A percentile compares a stretch with the other conserved stretches of the same genome.
Conservation (phyloP, 495 filamentous ascomycete species). For the Lineolata rhizophorae region DNA sequence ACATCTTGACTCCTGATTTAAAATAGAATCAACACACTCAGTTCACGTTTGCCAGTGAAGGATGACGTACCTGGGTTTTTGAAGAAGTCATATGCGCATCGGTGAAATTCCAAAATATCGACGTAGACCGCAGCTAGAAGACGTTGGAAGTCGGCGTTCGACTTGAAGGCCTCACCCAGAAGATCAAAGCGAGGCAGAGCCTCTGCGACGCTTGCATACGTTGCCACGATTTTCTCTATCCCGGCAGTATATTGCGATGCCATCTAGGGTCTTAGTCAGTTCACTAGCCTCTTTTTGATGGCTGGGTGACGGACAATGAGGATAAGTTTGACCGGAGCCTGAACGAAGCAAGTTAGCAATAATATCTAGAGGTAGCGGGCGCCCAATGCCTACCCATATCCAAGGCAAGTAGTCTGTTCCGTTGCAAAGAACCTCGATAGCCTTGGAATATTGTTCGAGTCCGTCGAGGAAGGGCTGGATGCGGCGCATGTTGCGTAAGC, state of each 20-base stretch:
- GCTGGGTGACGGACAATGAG: too few relatives aligned
- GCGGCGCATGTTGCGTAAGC: conserved; percentile 13
- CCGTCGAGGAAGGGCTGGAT: conserved; percentile 14
- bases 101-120: neutral
- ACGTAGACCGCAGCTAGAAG: neutral
- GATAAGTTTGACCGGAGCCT: neutral
- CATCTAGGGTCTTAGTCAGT: too few relatives aligned
- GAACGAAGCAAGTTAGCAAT: neutral
- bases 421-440: conserved; percentile 17
- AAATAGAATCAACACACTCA: conserved; percentile 9
- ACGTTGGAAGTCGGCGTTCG: neutral
- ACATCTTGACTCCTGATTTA: conserved; percentile 4
- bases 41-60: neutral
- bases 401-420: conserved; percentile 4
- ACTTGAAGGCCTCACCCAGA: neutral
- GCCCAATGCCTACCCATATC: conserved; percentile 1
- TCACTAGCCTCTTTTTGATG: too few relatives aligned
- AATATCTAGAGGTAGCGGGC: neutral
- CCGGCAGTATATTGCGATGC: neutral
- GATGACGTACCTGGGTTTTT: neutral
- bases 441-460: conserved; percentile 13
- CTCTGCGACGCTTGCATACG: neutral
- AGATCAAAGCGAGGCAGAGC: neutral
- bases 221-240: neutral
- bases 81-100: neutral